Base-by-base conservation (phyloP, 2,329 filamentous ascomycete genomes). In the Triangularia verruculosa region DNA sequence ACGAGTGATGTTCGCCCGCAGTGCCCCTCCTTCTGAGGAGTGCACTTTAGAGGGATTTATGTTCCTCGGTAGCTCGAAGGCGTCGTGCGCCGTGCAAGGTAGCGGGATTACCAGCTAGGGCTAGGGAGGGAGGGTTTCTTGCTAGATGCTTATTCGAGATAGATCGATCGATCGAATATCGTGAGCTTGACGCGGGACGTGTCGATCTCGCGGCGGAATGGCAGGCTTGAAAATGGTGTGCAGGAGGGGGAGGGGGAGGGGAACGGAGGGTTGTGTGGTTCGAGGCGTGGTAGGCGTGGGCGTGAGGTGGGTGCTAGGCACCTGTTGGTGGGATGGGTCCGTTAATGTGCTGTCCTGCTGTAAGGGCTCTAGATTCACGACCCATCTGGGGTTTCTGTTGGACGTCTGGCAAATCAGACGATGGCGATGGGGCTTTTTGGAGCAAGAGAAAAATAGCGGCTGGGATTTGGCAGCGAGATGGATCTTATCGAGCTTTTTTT, bases 1-100 rank as follows among this genome's bases (percentile, higher is more conserved):
- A 52, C 57, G 64, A 59, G 34, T 57, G 58, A 57, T 55, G 54
- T 62, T 61, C 65, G 64, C 68, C 67, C 59, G 63, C 64, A 64
- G 64, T 64, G 39, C 57, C 57, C 22, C 57, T 59, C 27, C 27
- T 11, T 22, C 7, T 11, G 4, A 43, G 17, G 57, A 39, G 51
- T 57, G 47, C 25, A 27, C 30, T 24, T 56, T 2, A 39, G 52
- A 34, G n/a, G 28, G 55, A 51, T 47, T 5, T 47, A 47, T 47
- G n/a, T 17, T 47, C n/a, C n/a, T 22, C 20, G 39, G 39, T 47
- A 20, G 39, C 39, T 47, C 39, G n/a, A 47, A 47, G 39, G 55
- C 54, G 22, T 25, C n/a, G 55, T 54, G 52, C 25, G 52, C 13
- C 22, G 54, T 25, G 54, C 17, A 32, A 28, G 27, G 54, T 25